These are phyloP conservation scores for Heliamphora pulchella DNA, from an alignment of 179 eudicot genomes.

Conservation along the genomic window DNA sequence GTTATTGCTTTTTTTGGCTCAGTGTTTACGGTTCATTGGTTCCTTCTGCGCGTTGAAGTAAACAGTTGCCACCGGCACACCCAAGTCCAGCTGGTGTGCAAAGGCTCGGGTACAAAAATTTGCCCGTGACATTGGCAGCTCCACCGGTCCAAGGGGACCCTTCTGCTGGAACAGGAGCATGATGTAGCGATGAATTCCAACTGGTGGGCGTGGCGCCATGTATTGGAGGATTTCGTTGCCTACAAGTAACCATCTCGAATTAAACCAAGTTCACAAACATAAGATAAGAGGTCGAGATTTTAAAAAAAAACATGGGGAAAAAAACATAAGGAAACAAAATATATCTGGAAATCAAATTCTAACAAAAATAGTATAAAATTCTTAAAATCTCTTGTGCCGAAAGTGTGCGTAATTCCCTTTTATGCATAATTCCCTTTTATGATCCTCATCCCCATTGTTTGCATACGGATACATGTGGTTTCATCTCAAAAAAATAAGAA, in stretches of 20 bases:
- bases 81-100: constrained; percentile 41
- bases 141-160: constrained; percentile 21
- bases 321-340: not conserved
- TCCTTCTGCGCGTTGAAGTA: constrained; percentile 63
- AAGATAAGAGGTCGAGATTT: not conserved
- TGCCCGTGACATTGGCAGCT: constrained; percentile 31
- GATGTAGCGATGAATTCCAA: constrained; percentile 54
- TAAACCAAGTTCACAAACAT: not conserved
- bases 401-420: too few species aligned
- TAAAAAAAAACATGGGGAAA: not conserved
- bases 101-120: constrained; percentile 48
- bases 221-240: constrained; percentile 53
- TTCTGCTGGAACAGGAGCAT: constrained; percentile 44
- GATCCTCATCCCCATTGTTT: too few species aligned
- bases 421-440: too few species aligned
- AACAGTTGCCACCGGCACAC: constrained; percentile 48
- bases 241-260: constrained; percentile 14
- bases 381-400: too few species aligned
- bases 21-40: constrained; percentile 27
- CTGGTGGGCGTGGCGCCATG: constrained; percentile 47
- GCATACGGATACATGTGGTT: too few species aligned
- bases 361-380: too few species aligned
- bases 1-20: not conserved
- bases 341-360: too few species aligned
- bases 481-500: too few species aligned